Evolutionary conservation across 2,329 filamentous ascomycete genomes (phyloP).

Genomic region (Lasiodiplodia theobromae): DNA sequence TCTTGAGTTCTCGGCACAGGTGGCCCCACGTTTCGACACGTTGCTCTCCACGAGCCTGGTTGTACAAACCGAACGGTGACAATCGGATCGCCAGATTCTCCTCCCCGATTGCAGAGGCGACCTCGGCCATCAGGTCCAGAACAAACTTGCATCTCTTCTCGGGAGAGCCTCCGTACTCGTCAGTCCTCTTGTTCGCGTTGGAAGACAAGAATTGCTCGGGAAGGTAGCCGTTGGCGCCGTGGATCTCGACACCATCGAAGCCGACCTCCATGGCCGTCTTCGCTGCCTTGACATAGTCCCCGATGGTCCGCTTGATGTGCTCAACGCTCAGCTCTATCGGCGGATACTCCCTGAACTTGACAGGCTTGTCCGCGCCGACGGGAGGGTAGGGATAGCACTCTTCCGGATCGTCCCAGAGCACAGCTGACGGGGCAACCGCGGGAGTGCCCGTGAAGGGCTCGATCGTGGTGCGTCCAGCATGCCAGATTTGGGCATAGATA

Average conservation of each 20-base stretch:
- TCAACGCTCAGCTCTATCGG: constrained; percentile 50
- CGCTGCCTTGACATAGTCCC: constrained; percentile 54
- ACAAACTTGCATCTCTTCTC: constrained; percentile 64
- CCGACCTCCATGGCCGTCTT: constrained; percentile 62
- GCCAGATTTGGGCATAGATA: constrained; percentile 56
- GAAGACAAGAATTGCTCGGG: constrained; percentile 61
- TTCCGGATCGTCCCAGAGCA: constrained; percentile 54
- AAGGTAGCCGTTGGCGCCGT: constrained; percentile 59
- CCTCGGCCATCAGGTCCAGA: constrained; percentile 57
- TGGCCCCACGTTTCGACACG: constrained; percentile 61
- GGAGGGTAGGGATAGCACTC: constrained; percentile 52
- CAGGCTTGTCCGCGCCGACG: constrained; percentile 42
- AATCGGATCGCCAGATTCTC: constrained; percentile 44
- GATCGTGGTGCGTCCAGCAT: constrained; percentile 57
- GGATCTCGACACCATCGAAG: constrained; percentile 62
- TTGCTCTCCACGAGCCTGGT: constrained; percentile 59
- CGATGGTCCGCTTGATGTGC: constrained; percentile 53
- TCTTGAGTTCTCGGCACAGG: constrained; percentile 59
- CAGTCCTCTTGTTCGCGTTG: constrained; percentile 58
- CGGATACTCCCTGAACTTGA: constrained; percentile 45
- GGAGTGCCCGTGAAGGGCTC: constrained; percentile 47
- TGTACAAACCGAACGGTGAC: constrained; percentile 56
- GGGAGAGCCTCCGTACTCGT: constrained; percentile 59
- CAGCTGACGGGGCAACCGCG: constrained; percentile 50
- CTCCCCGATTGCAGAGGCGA: constrained; percentile 43